Evolutionary conservation across 2,329 filamentous ascomycete genomes (phyloP).

Genomic region (Fusarium sp.): DNA sequence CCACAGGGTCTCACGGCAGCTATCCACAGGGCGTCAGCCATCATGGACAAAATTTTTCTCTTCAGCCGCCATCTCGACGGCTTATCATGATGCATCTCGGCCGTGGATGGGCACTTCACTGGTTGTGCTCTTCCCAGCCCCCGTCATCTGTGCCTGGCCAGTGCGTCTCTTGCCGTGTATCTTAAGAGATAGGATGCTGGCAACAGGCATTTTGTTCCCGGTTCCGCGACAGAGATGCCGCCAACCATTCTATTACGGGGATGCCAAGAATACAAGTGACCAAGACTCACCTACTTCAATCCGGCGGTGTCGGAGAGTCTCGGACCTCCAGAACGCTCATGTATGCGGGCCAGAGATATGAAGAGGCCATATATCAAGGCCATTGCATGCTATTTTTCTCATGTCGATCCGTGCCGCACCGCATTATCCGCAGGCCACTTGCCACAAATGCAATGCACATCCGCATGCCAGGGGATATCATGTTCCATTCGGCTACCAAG

Average conservation of each 20-base stretch:
- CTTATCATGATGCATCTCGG: conserved; percentile 19
- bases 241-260: not conserved
- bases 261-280: not conserved
- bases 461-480: not conserved
- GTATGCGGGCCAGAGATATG: not conserved
- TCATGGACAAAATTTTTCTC: not conserved
- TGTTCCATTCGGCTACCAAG: conserved; percentile 1
- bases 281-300: not conserved
- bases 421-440: not conserved
- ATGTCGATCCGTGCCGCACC: not conserved
- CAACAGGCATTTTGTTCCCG: not conserved
- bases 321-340: not conserved
- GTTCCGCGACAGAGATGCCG: not conserved
- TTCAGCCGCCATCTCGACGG: not conserved
- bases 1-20: not conserved
- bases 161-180: not conserved
- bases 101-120: conserved; percentile 15
- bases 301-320: not conserved
- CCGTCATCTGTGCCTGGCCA: not conserved
- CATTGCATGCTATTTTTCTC: not conserved
- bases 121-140: conserved; percentile 1
- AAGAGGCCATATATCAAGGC: not conserved
- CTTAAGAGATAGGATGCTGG: not conserved
- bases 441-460: not conserved
- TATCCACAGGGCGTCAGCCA: not conserved